A percentile compares a stretch with the other conserved stretches of the same genome.
Conservation (phyloP, 345 rosid species). For the Angophora floribunda region DNA sequence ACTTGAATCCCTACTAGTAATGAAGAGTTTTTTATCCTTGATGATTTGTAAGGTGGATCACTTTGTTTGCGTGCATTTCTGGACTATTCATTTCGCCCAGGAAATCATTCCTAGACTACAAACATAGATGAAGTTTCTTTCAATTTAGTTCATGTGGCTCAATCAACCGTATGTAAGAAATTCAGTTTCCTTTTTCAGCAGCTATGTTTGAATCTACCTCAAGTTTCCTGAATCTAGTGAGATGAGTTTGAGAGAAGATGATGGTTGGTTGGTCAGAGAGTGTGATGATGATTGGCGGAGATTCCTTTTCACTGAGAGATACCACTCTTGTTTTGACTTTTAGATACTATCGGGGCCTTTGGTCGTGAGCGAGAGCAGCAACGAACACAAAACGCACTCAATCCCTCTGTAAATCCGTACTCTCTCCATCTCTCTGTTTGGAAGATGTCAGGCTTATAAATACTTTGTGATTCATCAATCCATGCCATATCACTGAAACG, state of each 20-base stretch:
- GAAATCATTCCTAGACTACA: neutral
- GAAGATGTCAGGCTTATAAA: neutral
- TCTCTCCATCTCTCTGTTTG: neutral
- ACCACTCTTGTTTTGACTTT: neutral
- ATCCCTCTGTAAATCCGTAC: neutral
- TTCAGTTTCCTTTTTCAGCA: neutral
- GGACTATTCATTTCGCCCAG: neutral
- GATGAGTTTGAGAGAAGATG: neutral
- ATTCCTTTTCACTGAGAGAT: neutral
- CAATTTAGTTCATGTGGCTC: neutral
- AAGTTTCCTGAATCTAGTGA: neutral
- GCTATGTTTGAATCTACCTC: neutral
- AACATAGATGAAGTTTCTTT: neutral
- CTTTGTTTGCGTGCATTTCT: neutral
- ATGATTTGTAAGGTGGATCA: neutral
- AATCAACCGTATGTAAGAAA: neutral
- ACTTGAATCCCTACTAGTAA: neutral
- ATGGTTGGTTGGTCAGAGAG: neutral
- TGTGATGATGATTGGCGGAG: neutral
- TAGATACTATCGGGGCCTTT: neutral
- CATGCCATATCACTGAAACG: neutral
- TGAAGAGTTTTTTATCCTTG: neutral
- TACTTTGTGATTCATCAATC: neutral
- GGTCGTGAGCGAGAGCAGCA: neutral
- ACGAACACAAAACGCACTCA: neutral